A percentile compares a stretch with the other conserved stretches of the same genome.
Conservation (phyloP, 2,329 filamentous ascomycete species). For the Tothia fuscella region DNA sequence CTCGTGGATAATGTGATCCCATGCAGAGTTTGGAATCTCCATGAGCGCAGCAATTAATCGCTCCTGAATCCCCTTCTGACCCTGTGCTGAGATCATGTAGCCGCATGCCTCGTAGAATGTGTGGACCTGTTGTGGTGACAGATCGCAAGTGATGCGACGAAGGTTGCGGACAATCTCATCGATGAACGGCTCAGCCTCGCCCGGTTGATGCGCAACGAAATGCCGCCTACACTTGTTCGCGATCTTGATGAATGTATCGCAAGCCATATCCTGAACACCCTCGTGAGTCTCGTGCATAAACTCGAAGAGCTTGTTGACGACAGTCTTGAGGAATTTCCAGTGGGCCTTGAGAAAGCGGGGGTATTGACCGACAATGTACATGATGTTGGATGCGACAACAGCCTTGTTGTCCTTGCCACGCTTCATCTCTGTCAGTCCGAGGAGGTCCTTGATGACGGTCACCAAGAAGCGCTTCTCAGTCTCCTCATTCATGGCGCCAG, state of each 20-base stretch:
- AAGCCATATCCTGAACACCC: slow-evolving; percentile 99
- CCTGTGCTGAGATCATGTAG: slow-evolving; percentile 97
- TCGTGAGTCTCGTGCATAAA: slow-evolving; percentile 99
- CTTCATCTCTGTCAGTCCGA: slow-evolving; percentile 97
- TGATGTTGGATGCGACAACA: slow-evolving; percentile 97
- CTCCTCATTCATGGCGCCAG: slow-evolving; percentile 97
- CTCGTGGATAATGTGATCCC: slow-evolving; percentile 63
- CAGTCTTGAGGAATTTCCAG: slow-evolving; percentile 99
- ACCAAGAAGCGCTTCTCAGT: slow-evolving; percentile 98
- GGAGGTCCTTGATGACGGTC: slow-evolving; percentile 94
- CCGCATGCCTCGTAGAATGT: slow-evolving; percentile 98
- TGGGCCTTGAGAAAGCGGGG: slow-evolving; percentile 96
- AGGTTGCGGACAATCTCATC: slow-evolving; percentile 96
- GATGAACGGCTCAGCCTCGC: slow-evolving; percentile 90
- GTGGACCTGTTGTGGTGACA: slow-evolving; percentile 93
- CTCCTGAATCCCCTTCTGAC: slow-evolving; percentile 89
- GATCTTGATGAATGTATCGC: slow-evolving; percentile 99
- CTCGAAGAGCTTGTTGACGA: slow-evolving; percentile 98
- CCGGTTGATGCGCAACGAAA: slow-evolving; percentile 90
- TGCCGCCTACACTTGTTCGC: slow-evolving; percentile 95
- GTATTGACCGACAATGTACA: slow-evolving; percentile 99
- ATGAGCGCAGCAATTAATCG: slow-evolving; percentile 83
- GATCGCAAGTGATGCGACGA: slow-evolving; percentile 87
- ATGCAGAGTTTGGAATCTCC: slow-evolving; percentile 77
- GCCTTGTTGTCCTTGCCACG: slow-evolving; percentile 99